Evolutionary conservation across 495 filamentous ascomycete genomes (phyloP), one percentile per base, ranked within the genome.

Genomic region (Eremomyces bilateralis): DNA sequence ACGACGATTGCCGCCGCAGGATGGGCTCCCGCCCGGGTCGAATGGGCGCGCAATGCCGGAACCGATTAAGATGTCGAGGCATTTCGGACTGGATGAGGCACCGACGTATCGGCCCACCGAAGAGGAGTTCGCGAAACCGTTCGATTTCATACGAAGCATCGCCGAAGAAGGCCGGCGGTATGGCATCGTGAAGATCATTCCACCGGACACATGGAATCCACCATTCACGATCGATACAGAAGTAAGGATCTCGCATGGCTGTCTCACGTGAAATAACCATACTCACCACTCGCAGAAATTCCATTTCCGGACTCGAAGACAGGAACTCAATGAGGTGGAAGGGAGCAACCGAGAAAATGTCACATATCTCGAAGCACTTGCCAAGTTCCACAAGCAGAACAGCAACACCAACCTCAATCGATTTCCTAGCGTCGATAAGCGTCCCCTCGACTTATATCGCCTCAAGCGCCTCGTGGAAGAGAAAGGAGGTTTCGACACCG

Each of bases 321-420:
- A 95, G 57, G 88, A 99, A 51, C 67, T 99, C 32, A 99, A 95
- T 52, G 93, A 84, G 12, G 80, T 94, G 33, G 88, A 99, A 75
- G 88, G 88, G 67, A 84, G 84, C 88, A 93, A 83, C 33, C 80
- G 88, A 46, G 80, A 84, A 42, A 95, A 93, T 54, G 67, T 93
- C 38, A 88, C 83, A 42, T 99, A 99, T 47, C 69, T 95, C 44
- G 88, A 99, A 52, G 81, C 88, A 46, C 69, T 99, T 20, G 67
- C 71, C 39, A 95, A 91, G 57, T 99, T 90, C 56, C 88, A 99
- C 64, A 92, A 84, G 48, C 84, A 94, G 47, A 77, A 16, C 30
- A 35, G 92, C 49, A 88, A 90, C 19, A 84, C 73, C 35, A 92
- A 85, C 43, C 69, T 95, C 34, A 93, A 82, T 48, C 77, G 88